Evolutionary conservation across 495 filamentous ascomycete genomes (phyloP), one percentile per base, ranked within the genome.

Genomic region (Penicillium dipodomyicola): DNA sequence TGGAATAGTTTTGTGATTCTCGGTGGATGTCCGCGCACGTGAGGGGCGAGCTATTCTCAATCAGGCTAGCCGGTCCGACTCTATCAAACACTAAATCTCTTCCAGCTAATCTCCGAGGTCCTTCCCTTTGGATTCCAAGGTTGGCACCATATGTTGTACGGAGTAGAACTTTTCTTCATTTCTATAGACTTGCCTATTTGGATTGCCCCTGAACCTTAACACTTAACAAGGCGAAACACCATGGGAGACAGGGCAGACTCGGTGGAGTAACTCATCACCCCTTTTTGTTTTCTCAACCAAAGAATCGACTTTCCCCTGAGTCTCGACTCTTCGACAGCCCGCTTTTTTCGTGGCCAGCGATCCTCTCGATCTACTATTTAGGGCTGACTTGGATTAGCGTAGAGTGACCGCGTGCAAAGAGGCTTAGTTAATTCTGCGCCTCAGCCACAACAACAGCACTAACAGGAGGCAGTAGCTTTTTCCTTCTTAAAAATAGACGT

Each of bases 401-500:
- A 44, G 32, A 39, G n/a, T 22, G 41, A 41, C 23, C 22, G 39
- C 50, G 49, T 49, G 20, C 27, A 39, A 59, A 53, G 63, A 61
- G 62, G 65, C 65, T 63, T 52, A 59, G 63, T 41, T 45, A 29
- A 47, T 44, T 12, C 15, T 52, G 40, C 51, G 41, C 41, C 52
- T 47, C 52, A 37, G 9, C 23, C 42, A 23, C 19, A n/a, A 17
- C 11, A 19, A 29, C 25, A 12, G 10, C 33, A 19, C n/a, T 30
- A 33, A 7, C 3, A 17, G 15, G 0, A 39, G 35, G 35, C 15
- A 17, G 35, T n/a, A 39, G n/a, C 2, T 27, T 22, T 17, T 20
- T 46, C 0, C 25, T 29, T 47, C 12, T 20, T 52, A 45, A 54
- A 49, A 42, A 62, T 52, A 39, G 56, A 51, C 46, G 20, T 9